Percentiles rank a stretch among this genome's conserved stretches.
phyloP scores from a whole-genome alignment of 2,329 filamentous ascomycete genomes.

The Fusarium tjaetaba region DNA sequence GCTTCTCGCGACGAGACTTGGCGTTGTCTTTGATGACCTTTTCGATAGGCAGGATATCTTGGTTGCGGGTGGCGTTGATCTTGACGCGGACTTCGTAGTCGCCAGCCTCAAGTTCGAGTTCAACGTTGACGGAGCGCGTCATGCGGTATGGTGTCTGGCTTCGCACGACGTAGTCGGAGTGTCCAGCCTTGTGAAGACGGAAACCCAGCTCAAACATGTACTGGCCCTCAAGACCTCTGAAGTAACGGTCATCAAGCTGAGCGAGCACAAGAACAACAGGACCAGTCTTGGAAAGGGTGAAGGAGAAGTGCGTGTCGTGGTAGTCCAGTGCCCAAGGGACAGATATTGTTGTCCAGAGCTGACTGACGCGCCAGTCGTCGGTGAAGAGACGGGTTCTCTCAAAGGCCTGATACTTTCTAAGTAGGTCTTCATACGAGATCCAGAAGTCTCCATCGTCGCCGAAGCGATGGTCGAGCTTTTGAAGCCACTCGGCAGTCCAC shows the following conservation, averaged over 20 bases:
- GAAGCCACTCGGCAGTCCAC: constrained; percentile 84
- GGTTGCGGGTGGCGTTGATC: constrained; percentile 72
- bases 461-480: constrained; percentile 76
- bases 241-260: constrained; percentile 68
- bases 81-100: constrained; percentile 81
- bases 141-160: constrained; percentile 67
- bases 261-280: constrained; percentile 66
- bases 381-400: constrained; percentile 68
- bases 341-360: constrained; percentile 60
- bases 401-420: constrained; percentile 67
- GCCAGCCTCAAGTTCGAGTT: constrained; percentile 78
- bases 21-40: constrained; percentile 74
- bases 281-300: constrained; percentile 59
- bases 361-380: constrained; percentile 61
- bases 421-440: constrained; percentile 68
- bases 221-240: constrained; percentile 65
- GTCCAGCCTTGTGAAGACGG: constrained; percentile 60
- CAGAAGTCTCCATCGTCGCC: constrained; percentile 78
- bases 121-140: constrained; percentile 79
- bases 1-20: constrained; percentile 73
- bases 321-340: constrained; percentile 68
- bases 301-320: constrained; percentile 62
- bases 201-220: constrained; percentile 65
- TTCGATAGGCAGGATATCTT: constrained; percentile 64
- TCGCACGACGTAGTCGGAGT: constrained; percentile 65